Percentiles rank a stretch among this genome's conserved stretches.
phyloP scores from a whole-genome alignment of 2,329 filamentous ascomycete genomes.

The Colletotrichum gigasporum region DNA sequence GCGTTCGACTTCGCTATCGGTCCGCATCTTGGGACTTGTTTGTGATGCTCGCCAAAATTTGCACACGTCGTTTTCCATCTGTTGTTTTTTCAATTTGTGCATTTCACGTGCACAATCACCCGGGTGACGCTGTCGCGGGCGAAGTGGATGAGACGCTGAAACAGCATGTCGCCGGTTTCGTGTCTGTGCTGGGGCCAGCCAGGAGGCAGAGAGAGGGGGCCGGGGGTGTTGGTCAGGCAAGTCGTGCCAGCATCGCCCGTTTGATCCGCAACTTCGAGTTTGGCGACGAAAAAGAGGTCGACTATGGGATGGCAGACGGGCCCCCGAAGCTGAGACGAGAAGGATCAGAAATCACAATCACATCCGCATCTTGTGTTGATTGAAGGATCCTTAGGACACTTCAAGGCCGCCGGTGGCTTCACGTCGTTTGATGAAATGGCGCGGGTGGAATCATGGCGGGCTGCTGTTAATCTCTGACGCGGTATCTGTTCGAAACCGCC shows the following conservation, averaged over 20 bases:
- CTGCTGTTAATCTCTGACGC: constrained; percentile 23
- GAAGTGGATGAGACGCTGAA: constrained; percentile 25
- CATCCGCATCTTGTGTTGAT: neutral
- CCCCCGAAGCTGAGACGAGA: constrained; percentile 19
- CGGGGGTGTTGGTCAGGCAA: neutral
- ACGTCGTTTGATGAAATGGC: constrained; percentile 15
- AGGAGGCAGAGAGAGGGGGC: neutral
- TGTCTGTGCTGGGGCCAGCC: constrained; percentile 9
- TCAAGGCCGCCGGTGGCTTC: neutral
- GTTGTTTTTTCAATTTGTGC: neutral
- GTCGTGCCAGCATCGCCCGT: constrained; percentile 15
- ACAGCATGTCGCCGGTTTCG: constrained; percentile 30
- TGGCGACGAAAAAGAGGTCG: constrained; percentile 2
- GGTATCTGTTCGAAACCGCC: constrained; percentile 13
- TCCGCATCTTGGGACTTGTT: neutral
- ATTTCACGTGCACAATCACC: neutral
- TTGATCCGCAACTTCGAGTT: constrained; percentile 25
- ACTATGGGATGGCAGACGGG: constrained; percentile 20
- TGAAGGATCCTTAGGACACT: neutral
- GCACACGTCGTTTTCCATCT: neutral
- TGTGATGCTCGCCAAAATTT: neutral
- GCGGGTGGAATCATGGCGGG: too few relatives aligned
- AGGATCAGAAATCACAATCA: neutral
- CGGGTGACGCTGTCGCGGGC: constrained; percentile 19
- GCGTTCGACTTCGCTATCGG: neutral